These are phyloP conservation scores for Entomortierella lignicola DNA, from an alignment of 192 early-diverging fungal species.

Conservation along the genomic window DNA sequence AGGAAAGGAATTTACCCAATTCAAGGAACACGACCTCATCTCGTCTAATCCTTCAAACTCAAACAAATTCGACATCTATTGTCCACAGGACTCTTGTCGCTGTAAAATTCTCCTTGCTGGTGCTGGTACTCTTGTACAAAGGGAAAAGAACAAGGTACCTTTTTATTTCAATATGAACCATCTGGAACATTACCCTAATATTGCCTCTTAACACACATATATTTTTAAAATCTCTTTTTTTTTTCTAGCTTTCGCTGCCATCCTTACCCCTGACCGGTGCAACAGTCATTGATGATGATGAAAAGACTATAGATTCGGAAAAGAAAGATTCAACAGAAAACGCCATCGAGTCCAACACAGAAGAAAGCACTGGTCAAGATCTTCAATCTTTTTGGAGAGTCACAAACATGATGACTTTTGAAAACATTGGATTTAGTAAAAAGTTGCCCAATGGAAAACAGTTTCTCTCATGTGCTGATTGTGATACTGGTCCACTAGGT, in stretches of 20 bases:
- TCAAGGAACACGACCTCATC: constrained; percentile 40
- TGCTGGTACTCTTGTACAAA: constrained; percentile 56
- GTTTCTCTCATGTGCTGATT: constrained; percentile 81
- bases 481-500: constrained; percentile 78
- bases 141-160: constrained; percentile 59
- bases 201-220: background rate
- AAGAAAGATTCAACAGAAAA: constrained; percentile 1
- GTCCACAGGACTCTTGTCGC: constrained; percentile 60
- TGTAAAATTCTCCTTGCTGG: constrained; percentile 60
- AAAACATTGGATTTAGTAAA: constrained; percentile 81
- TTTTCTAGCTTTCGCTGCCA: constrained; percentile 20
- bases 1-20: constrained; percentile 20
- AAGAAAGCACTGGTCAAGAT: constrained; percentile 2
- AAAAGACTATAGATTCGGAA: background rate
- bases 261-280: constrained; percentile 28
- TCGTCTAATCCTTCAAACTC: background rate
- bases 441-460: constrained; percentile 63
- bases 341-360: background rate
- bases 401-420: constrained; percentile 77
- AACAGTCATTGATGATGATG: constrained; percentile 30
- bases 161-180: no score
- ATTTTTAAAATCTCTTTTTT: background rate
- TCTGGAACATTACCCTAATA: no score
- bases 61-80: constrained; percentile 63
- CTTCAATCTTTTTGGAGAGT: constrained; percentile 68